Base-by-base conservation (phyloP, 352 stramenopile genomes). In the Pythium aquatile region DNA sequence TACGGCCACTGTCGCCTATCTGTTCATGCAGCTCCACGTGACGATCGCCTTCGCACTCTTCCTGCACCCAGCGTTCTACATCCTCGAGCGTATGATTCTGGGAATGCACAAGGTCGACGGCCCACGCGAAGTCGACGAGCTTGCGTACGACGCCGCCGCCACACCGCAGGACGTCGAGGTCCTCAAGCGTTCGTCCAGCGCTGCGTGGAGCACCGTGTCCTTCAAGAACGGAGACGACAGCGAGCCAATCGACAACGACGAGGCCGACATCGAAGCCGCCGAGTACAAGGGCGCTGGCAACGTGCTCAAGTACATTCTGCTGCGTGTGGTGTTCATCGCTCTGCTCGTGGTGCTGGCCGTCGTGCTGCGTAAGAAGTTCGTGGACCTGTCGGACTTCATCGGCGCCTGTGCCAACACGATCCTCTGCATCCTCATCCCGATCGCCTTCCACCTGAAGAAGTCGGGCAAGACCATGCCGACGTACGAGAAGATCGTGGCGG, bases 361-460 rank as follows among this genome's bases (percentile, higher is more conserved):
- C 32, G 37, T 70, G 26, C 56, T 74, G 14, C 55, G 72, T 65
- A 70, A 89, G 60, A 72, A 86, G 47, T 87, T 90, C 44, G 62
- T 82, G 26, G 81, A 88, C 56, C 79, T 90, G 39, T 72, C 73
- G 14, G 81, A 90, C 59, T 90, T 90, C 42, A 73, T 87, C 29
- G 81, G 81, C 35, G 79, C 81, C 10, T 90, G 72, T 58, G 68
- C 71, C 54, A 79, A 83, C 44, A 76, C 79, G 16, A 72, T 83
- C 48, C 74, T 72, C 46, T 87, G 76, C 60, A 87, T 87, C 52
- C 74, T 88, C 46, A 63, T 90, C 32, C 81, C 81, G 9, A 85
- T 87, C 55, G 65, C 78, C 58, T 88, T 90, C 72, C 88, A 90
- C 76, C 58, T 87, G 13, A 89, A 87, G 68, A 74, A 81, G 54